Evolutionary conservation across 139 green algal genomes (phyloP).

Genomic region (Chlamydomonas incerta): DNA sequence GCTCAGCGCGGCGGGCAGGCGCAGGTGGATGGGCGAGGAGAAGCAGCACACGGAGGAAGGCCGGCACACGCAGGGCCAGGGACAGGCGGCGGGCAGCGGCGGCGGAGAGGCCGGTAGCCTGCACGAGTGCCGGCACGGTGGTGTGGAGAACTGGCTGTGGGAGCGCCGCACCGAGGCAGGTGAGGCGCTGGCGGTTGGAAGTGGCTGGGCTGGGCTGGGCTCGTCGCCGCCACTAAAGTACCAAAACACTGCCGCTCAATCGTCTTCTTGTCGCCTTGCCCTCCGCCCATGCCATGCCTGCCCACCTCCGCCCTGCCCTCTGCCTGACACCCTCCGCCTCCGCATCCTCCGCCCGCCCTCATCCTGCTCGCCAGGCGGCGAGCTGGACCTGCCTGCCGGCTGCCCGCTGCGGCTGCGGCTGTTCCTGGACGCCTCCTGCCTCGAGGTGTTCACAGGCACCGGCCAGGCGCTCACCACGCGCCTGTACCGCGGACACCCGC

Average conservation of each 20-base stretch:
- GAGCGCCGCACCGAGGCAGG: not conserved
- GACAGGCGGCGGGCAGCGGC: too few relatives aligned
- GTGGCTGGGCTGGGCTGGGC: not conserved
- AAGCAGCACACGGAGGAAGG: too few relatives aligned
- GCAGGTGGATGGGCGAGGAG: not conserved
- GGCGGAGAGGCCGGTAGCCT: too few relatives aligned
- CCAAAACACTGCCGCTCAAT: too few relatives aligned
- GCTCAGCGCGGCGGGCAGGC: not conserved
- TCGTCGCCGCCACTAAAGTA: too few relatives aligned
- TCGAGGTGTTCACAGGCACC: conserved; percentile 76
- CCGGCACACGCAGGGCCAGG: too few relatives aligned
- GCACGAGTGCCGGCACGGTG: too few relatives aligned
- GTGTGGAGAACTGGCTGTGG: conserved; percentile 35
- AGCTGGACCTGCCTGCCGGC: conserved; percentile 39
- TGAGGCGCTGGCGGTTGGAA: not conserved
- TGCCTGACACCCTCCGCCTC: too few relatives aligned
- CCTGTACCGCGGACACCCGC: conserved; percentile 74
- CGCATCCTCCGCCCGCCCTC: not conserved
- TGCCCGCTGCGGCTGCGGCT: conserved; percentile 73
- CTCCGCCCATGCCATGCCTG: too few relatives aligned
- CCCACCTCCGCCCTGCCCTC: not conserved
- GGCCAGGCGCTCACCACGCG: conserved; percentile 77
- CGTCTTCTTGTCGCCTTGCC: too few relatives aligned
- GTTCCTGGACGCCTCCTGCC: conserved; percentile 79
- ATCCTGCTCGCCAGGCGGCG: conserved; percentile 1